phyloP scores from a whole-genome alignment of 306 rosid species.

The Vigna unguiculata region DNA sequence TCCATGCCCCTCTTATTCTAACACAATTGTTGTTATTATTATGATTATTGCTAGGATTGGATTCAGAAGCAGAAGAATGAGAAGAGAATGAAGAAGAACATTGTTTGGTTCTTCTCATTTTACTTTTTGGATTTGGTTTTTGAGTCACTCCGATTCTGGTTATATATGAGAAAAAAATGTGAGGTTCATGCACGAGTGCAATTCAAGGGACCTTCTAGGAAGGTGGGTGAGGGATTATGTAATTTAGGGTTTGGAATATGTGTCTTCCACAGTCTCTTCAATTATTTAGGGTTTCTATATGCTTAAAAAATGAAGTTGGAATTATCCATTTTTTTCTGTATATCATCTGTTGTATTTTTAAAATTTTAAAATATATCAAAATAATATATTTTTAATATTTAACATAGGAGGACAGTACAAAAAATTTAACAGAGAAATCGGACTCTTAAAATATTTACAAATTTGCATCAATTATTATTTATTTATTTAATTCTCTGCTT shows the following conservation, averaged over 20 bases:
- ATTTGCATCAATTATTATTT: too few species aligned
- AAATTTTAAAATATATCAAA: too few species aligned
- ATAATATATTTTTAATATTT: too few species aligned
- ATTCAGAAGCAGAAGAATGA: constrained; percentile 62
- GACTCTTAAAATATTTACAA: too few species aligned
- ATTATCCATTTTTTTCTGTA: too few species aligned
- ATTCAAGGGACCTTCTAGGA: constrained; percentile 8
- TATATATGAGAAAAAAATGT: constrained; percentile 28
- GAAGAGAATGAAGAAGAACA: constrained; percentile 60
- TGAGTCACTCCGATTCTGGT: neutral
- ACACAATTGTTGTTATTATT: constrained; percentile 17
- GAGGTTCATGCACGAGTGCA: neutral
- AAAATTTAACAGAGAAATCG: too few species aligned
- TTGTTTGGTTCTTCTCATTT: constrained; percentile 46
- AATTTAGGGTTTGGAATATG: neutral
- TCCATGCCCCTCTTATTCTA: constrained; percentile 82
- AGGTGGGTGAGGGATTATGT: neutral
- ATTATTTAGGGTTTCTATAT: too few species aligned
- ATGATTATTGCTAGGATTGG: neutral
- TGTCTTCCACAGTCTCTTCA: too few species aligned
- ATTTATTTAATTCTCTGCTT: too few species aligned
- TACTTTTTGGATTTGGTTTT: neutral
- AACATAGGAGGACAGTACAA: too few species aligned
- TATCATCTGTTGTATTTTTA: too few species aligned
- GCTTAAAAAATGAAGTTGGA: too few species aligned